Percentiles rank a stretch among this genome's conserved stretches.
phyloP scores from a whole-genome alignment of 805 yeast species.

The Pichia occidentalis region DNA sequence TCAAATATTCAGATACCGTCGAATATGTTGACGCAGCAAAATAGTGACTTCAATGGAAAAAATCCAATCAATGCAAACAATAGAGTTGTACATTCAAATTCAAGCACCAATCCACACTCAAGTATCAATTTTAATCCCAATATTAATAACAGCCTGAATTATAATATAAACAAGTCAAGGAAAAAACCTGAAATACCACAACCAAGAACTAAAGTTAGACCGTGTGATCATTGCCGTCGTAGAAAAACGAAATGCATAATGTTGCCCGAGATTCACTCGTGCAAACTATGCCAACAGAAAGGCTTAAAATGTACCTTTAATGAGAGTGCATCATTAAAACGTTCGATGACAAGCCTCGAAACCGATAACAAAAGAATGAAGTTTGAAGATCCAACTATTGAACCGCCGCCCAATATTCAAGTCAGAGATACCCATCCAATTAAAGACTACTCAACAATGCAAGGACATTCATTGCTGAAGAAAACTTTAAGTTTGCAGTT shows the following conservation, averaged over 20 bases:
- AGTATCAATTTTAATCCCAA: too few species aligned
- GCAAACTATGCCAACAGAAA: slow-evolving; percentile 72
- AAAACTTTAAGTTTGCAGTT: slow-evolving; percentile 72
- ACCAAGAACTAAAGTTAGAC: slow-evolving; percentile 41
- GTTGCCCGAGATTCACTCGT: slow-evolving; percentile 53
- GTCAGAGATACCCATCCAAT: slow-evolving; percentile 53
- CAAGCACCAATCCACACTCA: too few species aligned
- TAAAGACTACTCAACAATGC: slow-evolving; percentile 60
- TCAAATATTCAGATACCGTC: neutral
- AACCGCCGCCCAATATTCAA: slow-evolving; percentile 34
- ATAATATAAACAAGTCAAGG: too few species aligned
- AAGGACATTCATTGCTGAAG: slow-evolving; percentile 57
- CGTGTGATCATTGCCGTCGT: slow-evolving; percentile 82
- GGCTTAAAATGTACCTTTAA: slow-evolving; percentile 69
- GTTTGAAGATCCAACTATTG: slow-evolving; percentile 30
- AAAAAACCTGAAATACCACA: slow-evolving; percentile 30
- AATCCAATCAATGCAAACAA: too few species aligned
- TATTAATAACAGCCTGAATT: too few species aligned
- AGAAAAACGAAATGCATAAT: slow-evolving; percentile 75
- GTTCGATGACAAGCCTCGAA: slow-evolving; percentile 28
- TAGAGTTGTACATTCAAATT: too few species aligned
- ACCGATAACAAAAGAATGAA: slow-evolving; percentile 26
- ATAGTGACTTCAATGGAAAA: too few species aligned
- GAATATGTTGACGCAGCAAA: neutral
- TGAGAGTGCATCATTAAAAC: slow-evolving; percentile 42